Percentiles rank a stretch among this genome's conserved stretches.
Evolutionary conservation across 768 basidiomycete genomes (phyloP).

Genomic region (Dentipellis sp.): DNA sequence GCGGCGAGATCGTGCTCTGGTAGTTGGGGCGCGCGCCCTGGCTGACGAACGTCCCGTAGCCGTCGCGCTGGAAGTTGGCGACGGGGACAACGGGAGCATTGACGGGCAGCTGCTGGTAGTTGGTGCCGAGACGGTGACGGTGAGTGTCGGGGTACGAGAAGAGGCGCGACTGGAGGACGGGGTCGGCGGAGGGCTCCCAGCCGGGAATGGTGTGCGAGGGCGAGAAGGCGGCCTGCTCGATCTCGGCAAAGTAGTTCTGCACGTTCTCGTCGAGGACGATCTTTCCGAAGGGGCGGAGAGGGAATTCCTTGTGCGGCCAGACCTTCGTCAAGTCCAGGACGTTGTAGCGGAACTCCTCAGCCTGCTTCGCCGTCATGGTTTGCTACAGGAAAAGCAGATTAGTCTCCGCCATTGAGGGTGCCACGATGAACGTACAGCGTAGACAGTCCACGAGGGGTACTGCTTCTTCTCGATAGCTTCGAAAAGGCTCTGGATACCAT

Average conservation of each 20-base stretch:
- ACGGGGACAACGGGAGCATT: slow-evolving; percentile 69
- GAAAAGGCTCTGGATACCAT: slow-evolving; percentile 69
- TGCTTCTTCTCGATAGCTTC: slow-evolving; percentile 75
- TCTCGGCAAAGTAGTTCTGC: slow-evolving; percentile 89
- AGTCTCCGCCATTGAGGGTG: no score
- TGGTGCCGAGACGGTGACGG: slow-evolving; percentile 71
- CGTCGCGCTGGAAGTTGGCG: slow-evolving; percentile 92
- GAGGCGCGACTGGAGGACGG: slow-evolving; percentile 87
- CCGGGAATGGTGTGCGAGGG: slow-evolving; percentile 85
- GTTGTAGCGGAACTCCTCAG: slow-evolving; percentile 85
- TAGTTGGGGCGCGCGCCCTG: slow-evolving; percentile 88
- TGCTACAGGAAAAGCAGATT: slow-evolving; percentile 36
- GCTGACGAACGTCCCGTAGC: slow-evolving; percentile 54
- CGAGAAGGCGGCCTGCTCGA: slow-evolving; percentile 87
- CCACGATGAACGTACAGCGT: slow-evolving; percentile 44
- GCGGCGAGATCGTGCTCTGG: slow-evolving; percentile 65
- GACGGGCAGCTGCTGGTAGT: slow-evolving; percentile 83
- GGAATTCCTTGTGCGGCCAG: slow-evolving; percentile 83
- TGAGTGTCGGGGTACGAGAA: slow-evolving; percentile 94
- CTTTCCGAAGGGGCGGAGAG: slow-evolving; percentile 83
- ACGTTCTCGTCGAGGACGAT: slow-evolving; percentile 72
- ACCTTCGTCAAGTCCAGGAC: slow-evolving; percentile 87
- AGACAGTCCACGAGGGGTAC: slow-evolving; percentile 84
- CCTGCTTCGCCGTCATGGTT: slow-evolving; percentile 90
- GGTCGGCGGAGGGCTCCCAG: slow-evolving; percentile 85